phyloP scores from a whole-genome alignment of 345 rosid genomes.

The Populus ilicifolia region DNA sequence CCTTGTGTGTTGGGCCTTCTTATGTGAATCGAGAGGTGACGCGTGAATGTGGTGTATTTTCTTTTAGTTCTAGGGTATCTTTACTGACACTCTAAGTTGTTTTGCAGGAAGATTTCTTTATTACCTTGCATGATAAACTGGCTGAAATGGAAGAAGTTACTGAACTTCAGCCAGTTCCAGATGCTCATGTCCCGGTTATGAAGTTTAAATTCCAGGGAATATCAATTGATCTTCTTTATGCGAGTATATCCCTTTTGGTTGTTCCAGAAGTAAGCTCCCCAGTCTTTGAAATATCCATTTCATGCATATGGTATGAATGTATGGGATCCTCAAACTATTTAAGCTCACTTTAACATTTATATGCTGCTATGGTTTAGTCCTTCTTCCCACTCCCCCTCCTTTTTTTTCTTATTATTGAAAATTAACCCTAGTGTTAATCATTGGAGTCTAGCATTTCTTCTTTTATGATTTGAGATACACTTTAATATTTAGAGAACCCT shows the following conservation, averaged over 20 bases:
- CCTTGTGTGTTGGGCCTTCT: conserved; percentile 92
- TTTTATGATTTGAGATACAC: background rate
- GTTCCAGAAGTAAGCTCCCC: conserved; percentile 26
- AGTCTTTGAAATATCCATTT: background rate
- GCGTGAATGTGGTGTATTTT: conserved; percentile 4
- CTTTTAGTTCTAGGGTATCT: background rate
- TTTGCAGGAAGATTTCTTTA: conserved; percentile 29
- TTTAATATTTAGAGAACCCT: background rate
- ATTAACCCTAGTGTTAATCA: background rate
- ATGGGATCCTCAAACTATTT: background rate
- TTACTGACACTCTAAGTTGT: background rate
- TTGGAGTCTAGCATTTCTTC: background rate
- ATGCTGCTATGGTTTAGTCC: background rate
- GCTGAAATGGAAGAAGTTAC: conserved; percentile 32
- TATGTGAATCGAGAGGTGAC: conserved; percentile 82
- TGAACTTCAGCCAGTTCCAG: conserved; percentile 30
- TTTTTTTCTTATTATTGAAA: background rate
- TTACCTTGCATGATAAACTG: conserved; percentile 25
- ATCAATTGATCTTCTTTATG: conserved; percentile 37
- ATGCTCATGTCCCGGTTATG: conserved; percentile 33
- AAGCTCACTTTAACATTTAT: too few relatives aligned
- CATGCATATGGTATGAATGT: background rate
- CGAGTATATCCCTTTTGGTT: conserved; percentile 28
- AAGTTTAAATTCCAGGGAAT: conserved; percentile 32
- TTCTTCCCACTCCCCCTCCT: background rate